Evolutionary conservation across 169 alveolate genomes (phyloP), one percentile per base, ranked within the genome.

Genomic region (Plasmodium relictum): DNA sequence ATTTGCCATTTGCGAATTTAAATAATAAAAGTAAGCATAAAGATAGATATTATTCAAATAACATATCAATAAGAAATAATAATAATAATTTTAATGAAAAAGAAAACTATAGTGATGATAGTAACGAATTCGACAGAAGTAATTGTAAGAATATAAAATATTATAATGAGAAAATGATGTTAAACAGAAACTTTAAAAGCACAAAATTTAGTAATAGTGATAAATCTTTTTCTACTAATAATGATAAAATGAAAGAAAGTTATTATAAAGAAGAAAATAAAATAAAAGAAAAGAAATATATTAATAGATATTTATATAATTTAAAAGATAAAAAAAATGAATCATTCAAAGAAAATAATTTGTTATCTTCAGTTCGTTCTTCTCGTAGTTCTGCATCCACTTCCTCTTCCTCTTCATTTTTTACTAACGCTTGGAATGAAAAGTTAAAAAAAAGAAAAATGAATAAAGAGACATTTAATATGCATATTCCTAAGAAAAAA

Each of bases 401-500:
- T 9, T 71, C 54, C 10, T 71, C 54, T 5, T 72, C 85, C 6
- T 52, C 70, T 3, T 72, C 85, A 10, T 72, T 72, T 16, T 72
- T 72, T 72, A 54, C 85, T 8, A 72, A 56, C 10, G 54, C 10
- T 12, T 16, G 24, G 8, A 50, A 54, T 20, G 85, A 72, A 54
- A 72, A 54, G 14, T 18, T 9, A 14, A 50, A 52, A 50, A 72
- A 72, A 31, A 31, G 85, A 31, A 54, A 72, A 18, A 50, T 45
- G 76, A 56, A 41, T n/a, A 76, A 41, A 22, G 74, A 68, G 62
- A 22, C 50, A 4, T 31, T 74, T 22, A n/a, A 14, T 8, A 41
- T 44, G 24, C 71, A 72, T n/a, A 56, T 63, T 3, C 42, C 2
- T 26, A 58, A 24, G 9, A 78, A 50, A 20, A 78, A 58, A 56